Evolutionary conservation across 176 grass and related monocot genomes (phyloP).

Genomic region (Ensete glaucum): DNA sequence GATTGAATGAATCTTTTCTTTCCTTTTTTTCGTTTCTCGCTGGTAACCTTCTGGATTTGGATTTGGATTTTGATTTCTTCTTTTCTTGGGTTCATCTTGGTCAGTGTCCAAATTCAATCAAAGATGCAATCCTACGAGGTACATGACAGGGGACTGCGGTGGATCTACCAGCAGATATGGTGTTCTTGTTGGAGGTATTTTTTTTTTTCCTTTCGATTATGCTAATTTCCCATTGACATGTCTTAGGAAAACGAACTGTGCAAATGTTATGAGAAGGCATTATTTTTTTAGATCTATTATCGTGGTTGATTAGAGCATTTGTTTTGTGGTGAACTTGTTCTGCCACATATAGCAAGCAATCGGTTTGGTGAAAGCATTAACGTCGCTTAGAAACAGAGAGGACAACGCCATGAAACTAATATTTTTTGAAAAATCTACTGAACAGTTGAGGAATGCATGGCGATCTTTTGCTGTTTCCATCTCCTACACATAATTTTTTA

Average conservation of each 20-base stretch:
- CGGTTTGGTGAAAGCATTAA: not conserved
- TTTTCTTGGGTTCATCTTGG: not conserved
- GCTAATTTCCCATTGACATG: not conserved
- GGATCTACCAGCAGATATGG: not conserved
- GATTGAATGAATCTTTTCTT: not conserved
- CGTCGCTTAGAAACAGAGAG: not conserved
- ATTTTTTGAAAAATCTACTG: no score
- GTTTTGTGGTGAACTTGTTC: no score
- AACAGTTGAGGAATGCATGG: no score
- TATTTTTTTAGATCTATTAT: no score
- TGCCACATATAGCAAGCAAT: not conserved
- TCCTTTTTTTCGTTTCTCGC: not conserved
- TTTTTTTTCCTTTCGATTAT: not conserved
- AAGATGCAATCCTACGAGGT: constrained; percentile 21
- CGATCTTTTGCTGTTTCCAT: no score
- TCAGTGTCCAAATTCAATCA: not conserved
- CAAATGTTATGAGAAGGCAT: no score
- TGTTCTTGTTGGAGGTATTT: constrained; percentile 16
- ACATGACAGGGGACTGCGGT: not conserved
- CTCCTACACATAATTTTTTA: no score
- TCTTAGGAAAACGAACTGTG: no score
- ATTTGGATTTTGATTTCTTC: not conserved
- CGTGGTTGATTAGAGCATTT: no score
- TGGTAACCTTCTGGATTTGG: not conserved
- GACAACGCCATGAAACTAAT: no score